phyloP scores from a whole-genome alignment of 805 yeast species.

The Saccharomycopsis fermentans region DNA sequence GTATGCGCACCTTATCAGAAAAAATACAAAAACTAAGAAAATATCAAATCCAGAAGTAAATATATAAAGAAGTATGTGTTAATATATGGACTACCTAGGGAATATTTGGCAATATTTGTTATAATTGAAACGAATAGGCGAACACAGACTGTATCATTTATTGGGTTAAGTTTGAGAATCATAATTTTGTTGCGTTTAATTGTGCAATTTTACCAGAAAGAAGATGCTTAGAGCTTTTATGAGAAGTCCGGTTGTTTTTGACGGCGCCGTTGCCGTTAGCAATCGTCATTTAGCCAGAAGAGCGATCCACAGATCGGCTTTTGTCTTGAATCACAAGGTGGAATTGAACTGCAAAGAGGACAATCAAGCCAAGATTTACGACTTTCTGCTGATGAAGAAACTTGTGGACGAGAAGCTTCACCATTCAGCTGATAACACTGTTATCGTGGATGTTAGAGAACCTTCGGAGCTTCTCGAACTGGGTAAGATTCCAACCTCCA shows the following conservation, averaged over 20 bases:
- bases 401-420: constrained; percentile 29
- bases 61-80: too few species aligned
- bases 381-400: constrained; percentile 43
- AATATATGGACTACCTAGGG: too few species aligned
- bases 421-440: constrained; percentile 33
- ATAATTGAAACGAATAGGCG: too few species aligned
- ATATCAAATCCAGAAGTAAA: too few species aligned
- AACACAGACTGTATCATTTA: too few species aligned
- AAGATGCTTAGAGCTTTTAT: neutral
- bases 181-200: neutral
- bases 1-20: too few species aligned
- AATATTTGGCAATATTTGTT: too few species aligned
- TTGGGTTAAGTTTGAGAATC: too few species aligned
- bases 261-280: neutral
- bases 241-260: neutral
- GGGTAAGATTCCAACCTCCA: constrained; percentile 75
- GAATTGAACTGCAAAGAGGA: constrained; percentile 5
- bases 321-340: neutral
- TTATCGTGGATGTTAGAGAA: constrained; percentile 86
- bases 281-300: constrained; percentile 4
- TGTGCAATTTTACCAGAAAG: neutral
- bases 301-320: neutral
- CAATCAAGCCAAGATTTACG: constrained; percentile 36
- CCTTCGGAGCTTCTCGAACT: constrained; percentile 58
- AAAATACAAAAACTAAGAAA: too few species aligned